Base-by-base conservation (phyloP, 768 basidiomycete genomes). In the Collybia nuda region DNA sequence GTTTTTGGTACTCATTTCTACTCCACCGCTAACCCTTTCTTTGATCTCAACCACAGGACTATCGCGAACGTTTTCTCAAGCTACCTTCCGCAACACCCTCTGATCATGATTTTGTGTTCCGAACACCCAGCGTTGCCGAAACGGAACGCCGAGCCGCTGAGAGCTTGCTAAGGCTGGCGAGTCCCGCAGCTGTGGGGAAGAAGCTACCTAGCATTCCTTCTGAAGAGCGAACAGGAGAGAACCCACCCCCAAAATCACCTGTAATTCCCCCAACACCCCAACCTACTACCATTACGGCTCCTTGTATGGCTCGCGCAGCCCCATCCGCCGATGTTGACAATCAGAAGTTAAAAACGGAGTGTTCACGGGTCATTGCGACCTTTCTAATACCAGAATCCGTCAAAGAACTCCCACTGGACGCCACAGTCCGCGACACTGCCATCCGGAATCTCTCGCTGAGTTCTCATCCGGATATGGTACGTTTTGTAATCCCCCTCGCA, bases 401-500 rank as follows among this genome's bases (percentile, higher is more conserved):
- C 22, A 71, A 70, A 53, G 66, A 68, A 51, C 51, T 71, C 40
- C 41, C 67, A 6, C 47, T 66, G 2, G 60, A 61, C 39, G 56
- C 56, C 6, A 50, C 43, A 22, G 44, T 64, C 18, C 65, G 70
- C 14, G 60, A 69, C 28, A 58, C 57, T 3, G 56, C 63, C 2
- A 59, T 73, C 32, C 53, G 56, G 15, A 58, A 64, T 39, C 55
- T 70, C 9, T 59, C 62, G 0, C 44, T 54, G 28, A 66, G 53
- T 48, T 70, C 63, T 5, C 71, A 74, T 56, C 73, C 73, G 4
- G 67, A 72, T 56, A 63, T 63, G 9, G 71, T 72, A 47, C 57
- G 60, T 51, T 14, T 12, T 22, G 18, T 14, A 3, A n/a, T 17
- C 7, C 43, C 12, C 35, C 40, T 47, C n/a, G 7, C 14, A 24